Conservation (phyloP, 495 filamentous ascomycete genomes). For the Thermochaetoides thermophila region DNA sequence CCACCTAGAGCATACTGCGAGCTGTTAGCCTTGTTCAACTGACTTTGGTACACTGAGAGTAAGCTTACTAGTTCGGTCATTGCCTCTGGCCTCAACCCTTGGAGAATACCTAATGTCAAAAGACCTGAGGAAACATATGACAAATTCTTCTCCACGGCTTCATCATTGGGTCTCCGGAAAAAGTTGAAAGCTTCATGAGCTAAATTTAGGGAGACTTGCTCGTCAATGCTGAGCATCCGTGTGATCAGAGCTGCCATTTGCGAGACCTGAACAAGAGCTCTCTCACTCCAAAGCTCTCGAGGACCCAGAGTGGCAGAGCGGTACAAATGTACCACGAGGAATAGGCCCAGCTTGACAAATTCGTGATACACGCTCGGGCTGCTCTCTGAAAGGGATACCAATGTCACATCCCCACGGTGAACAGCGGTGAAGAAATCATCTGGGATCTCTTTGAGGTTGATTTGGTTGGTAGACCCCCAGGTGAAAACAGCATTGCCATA, state of each 20-base stretch:
- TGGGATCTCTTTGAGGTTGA: no score
- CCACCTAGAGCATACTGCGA: constrained; percentile 14
- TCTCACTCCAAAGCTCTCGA: constrained; percentile 11
- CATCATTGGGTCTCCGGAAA: constrained; percentile 9
- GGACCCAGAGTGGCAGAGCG: constrained; percentile 4
- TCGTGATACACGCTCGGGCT: constrained; percentile 14
- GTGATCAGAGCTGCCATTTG: constrained; percentile 19
- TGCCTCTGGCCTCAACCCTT: constrained; percentile 27
- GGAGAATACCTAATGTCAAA: constrained; percentile 28
- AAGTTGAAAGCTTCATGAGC: constrained; percentile 20
- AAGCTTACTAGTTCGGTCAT: constrained; percentile 22
- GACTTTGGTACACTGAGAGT: no score
- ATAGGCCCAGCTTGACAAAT: constrained; percentile 14
- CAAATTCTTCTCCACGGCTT: not conserved
- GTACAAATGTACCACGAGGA: constrained; percentile 13
- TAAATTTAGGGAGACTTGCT: constrained; percentile 14
- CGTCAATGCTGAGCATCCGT: constrained; percentile 11
- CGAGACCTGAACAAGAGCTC: constrained; percentile 12
- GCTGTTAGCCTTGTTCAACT: constrained; percentile 4
- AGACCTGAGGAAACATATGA: constrained; percentile 3
- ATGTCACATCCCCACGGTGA: not conserved
- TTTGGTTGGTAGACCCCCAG: no score
- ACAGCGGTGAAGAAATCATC: constrained; percentile 12
- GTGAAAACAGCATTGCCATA: no score
- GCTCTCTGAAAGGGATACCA: no score